Base-by-base conservation (phyloP, 495 filamentous ascomycete species). In the Xylaria palmicola region DNA sequence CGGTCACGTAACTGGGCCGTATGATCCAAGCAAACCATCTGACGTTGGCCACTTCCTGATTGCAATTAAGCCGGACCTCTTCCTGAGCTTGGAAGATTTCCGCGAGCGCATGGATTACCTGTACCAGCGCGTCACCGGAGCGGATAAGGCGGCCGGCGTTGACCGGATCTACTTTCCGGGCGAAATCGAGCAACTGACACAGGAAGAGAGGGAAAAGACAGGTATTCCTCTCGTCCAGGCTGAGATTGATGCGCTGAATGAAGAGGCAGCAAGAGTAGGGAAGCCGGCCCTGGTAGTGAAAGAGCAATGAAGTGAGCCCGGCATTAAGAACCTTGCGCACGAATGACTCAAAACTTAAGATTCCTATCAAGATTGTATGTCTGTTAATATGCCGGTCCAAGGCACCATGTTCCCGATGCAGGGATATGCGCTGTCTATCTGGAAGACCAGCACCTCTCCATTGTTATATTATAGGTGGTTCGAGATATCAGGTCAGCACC, bases 11-110 rank as follows among this genome's bases (percentile, higher is more conserved):
- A 86, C 83, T 0, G 82, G 81, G 30, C 89, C 89, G 0, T 91
- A 91, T 75, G 88, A 92, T 71, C 79, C 85, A 36, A 82, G 79
- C 3, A 82, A 78, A 67, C 80, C 82, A 13, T 86, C 86, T 0
- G 86, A 91, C 70, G 89, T 91, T 7, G 89, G 89, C 0, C 89
- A 92, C 68, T 91, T 91, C 60, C 68, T 92, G 12, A 79, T 91
- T 7, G 88, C 86, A 12, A 83, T 92, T 45, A 89, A 87, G 70
- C 89, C 89, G 22, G 88, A 92, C 74, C 70, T 92, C 53, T 92
- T 92, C 65, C 64, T 92, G 82, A 79, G 77, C 49, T 60, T 86
- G 52, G 85, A 87, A 4, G 87, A 90, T 37, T 91, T 91, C 66
- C 83, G 81, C 64, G 74, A 75, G 50, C 72, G 89, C 5, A 91